Conservation (phyloP, 768 basidiomycete genomes). For the Inosperma sp. region DNA sequence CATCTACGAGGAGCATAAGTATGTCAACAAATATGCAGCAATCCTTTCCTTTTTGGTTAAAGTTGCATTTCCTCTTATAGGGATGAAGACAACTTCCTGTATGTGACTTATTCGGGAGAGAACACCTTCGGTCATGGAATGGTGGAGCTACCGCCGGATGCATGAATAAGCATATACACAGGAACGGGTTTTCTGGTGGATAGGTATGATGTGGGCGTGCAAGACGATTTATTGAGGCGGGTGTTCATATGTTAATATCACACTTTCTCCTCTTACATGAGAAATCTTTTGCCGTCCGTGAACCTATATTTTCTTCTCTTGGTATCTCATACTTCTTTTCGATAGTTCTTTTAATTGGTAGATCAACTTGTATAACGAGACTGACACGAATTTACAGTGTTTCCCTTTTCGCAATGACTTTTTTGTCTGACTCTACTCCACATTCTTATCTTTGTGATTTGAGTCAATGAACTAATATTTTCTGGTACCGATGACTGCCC, state of each 20-base stretch:
- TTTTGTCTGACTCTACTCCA: no score
- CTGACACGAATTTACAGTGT: constrained; percentile 1
- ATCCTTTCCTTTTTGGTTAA: constrained; percentile 10
- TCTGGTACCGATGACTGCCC: no score
- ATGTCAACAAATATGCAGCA: constrained; percentile 29
- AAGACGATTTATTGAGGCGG: no score
- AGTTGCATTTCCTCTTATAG: constrained; percentile 42
- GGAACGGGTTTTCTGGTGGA: no score
- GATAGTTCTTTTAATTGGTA: background rate
- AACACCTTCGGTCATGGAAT: constrained; percentile 80
- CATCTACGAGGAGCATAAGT: constrained; percentile 99
- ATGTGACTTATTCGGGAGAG: constrained; percentile 98
- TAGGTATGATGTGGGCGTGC: no score
- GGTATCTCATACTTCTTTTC: background rate
- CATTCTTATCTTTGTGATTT: no score
- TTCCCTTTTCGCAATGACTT: no score
- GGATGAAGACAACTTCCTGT: constrained; percentile 99
- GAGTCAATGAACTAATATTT: no score
- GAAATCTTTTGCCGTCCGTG: background rate
- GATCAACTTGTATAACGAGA: constrained; percentile 3
- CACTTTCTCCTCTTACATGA: no score
- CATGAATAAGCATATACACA: constrained; percentile 31
- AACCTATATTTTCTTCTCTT: background rate
- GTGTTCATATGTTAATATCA: no score
- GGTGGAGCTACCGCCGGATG: constrained; percentile 44